Evolutionary conservation across 108 stramenopile species (phyloP).

Genomic region (Nannochloropsis salina): DNA sequence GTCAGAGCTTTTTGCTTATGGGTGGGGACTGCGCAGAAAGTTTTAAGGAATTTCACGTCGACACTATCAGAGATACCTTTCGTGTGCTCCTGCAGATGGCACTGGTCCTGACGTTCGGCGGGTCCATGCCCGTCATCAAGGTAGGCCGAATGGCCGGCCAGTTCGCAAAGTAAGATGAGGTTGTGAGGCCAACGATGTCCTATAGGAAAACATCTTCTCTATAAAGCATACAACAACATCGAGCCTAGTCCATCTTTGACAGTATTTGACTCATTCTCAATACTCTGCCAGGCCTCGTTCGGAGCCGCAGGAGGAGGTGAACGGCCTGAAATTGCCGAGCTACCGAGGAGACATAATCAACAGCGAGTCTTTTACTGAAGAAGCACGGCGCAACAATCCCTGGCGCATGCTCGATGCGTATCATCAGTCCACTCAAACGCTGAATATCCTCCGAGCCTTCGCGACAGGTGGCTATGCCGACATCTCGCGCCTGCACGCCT

Average conservation of each 20-base stretch:
- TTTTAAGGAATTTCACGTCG: constrained; percentile 42
- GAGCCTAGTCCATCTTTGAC: not conserved
- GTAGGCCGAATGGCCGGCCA: constrained; percentile 95
- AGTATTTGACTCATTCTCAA: constrained; percentile 33
- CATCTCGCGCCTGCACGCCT: constrained; percentile 84
- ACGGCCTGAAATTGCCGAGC: constrained; percentile 47
- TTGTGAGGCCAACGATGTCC: too few species aligned
- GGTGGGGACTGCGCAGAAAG: constrained; percentile 91
- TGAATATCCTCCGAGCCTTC: constrained; percentile 92
- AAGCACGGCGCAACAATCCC: constrained; percentile 62
- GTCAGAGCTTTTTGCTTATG: constrained; percentile 95
- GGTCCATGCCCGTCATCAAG: constrained; percentile 88
- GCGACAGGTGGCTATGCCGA: constrained; percentile 92
- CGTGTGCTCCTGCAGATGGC: constrained; percentile 67
- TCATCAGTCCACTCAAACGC: constrained; percentile 64
- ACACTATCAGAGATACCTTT: constrained; percentile 77
- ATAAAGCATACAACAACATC: not conserved
- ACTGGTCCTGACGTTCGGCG: constrained; percentile 88
- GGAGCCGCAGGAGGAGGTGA: constrained; percentile 72
- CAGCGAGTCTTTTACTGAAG: constrained; percentile 77
- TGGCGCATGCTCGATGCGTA: constrained; percentile 45
- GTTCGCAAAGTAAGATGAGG: constrained; percentile 56
- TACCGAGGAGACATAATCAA: constrained; percentile 94
- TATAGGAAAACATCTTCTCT: not conserved
- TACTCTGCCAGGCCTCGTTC: constrained; percentile 80